Evolutionary conservation across 768 basidiomycete species (phyloP).

Genomic region (Lactifluus volemus): DNA sequence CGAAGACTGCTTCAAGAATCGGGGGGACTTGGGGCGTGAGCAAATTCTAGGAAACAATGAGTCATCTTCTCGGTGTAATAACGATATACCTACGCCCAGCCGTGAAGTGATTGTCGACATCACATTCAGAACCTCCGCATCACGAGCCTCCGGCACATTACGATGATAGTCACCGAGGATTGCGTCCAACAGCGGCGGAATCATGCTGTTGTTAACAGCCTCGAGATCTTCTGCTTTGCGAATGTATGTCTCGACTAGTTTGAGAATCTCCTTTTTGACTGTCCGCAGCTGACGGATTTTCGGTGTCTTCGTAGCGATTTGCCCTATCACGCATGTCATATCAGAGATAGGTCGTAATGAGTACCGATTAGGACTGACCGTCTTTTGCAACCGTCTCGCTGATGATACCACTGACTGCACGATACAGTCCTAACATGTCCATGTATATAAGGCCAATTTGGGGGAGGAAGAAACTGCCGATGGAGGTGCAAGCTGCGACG

Average conservation of each 20-base stretch:
- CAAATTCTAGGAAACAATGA: conserved; percentile 43
- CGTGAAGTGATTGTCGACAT: conserved; percentile 91
- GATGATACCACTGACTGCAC: conserved; percentile 94
- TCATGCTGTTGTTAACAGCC: conserved; percentile 82
- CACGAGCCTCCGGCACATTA: conserved; percentile 87
- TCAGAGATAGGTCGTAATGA: neutral
- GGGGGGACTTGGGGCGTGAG: conserved; percentile 92
- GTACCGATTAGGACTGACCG: conserved; percentile 36
- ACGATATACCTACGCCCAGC: conserved; percentile 60
- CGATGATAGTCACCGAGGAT: conserved; percentile 96
- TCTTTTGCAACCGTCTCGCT: conserved; percentile 85
- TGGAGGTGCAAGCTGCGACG: conserved; percentile 93
- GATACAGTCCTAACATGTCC: conserved; percentile 97
- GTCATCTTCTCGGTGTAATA: conserved; percentile 7
- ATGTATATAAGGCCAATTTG: conserved; percentile 93
- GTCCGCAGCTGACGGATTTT: conserved; percentile 91
- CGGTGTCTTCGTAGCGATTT: conserved; percentile 92
- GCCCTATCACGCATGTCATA: conserved; percentile 38
- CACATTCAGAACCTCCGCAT: conserved; percentile 94
- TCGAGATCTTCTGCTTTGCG: conserved; percentile 96
- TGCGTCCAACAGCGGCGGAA: conserved; percentile 91
- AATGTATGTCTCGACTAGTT: conserved; percentile 96
- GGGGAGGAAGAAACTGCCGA: conserved; percentile 95
- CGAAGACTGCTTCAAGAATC: conserved; percentile 94
- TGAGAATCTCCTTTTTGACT: conserved; percentile 97